phyloP scores from a whole-genome alignment of 2,329 filamentous ascomycete genomes.

The Penicillium psychrosexuale region DNA sequence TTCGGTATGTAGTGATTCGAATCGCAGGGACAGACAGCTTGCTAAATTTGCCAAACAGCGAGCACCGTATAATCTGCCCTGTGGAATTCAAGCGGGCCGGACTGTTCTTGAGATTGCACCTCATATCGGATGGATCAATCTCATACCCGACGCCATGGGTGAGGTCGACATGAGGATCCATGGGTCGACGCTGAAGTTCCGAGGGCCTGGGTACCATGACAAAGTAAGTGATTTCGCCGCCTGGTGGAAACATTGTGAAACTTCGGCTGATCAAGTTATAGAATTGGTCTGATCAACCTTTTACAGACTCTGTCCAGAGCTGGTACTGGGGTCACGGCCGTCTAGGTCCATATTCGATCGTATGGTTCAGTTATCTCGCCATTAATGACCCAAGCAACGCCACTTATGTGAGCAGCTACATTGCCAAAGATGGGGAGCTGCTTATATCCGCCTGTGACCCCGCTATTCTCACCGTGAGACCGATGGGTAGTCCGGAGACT shows the following conservation, averaged over 20 bases:
- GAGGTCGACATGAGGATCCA: slow-evolving; percentile 30
- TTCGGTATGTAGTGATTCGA: slow-evolving; percentile 7
- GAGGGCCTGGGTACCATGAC: slow-evolving; percentile 47
- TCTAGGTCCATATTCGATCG: slow-evolving; percentile 43
- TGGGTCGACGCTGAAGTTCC: slow-evolving; percentile 33
- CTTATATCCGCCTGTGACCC: slow-evolving; percentile 27
- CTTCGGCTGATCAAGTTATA: slow-evolving; percentile 7
- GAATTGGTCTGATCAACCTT: slow-evolving; percentile 46
- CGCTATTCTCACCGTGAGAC: slow-evolving; percentile 11
- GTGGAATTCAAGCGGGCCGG: slow-evolving; percentile 9
- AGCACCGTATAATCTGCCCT: slow-evolving; percentile 14
- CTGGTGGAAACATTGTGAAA: background rate
- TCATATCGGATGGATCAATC: slow-evolving; percentile 41
- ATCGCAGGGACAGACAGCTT: background rate
- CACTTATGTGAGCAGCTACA: slow-evolving; percentile 30
- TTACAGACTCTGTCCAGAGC: slow-evolving; percentile 30
- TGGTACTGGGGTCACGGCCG: slow-evolving; percentile 50
- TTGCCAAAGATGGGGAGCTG: slow-evolving; percentile 29
- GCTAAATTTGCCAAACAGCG: background rate
- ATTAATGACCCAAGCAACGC: slow-evolving; percentile 22
- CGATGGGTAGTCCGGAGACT: slow-evolving; percentile 3
- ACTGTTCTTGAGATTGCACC: slow-evolving; percentile 21
- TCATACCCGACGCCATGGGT: slow-evolving; percentile 36
- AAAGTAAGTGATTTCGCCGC: slow-evolving; percentile 29
- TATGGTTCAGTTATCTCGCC: slow-evolving; percentile 43